Percentiles rank a stretch among this genome's conserved stretches.
Evolutionary conservation across 768 basidiomycete species (phyloP).

Genomic region (Tulasnella sp.): DNA sequence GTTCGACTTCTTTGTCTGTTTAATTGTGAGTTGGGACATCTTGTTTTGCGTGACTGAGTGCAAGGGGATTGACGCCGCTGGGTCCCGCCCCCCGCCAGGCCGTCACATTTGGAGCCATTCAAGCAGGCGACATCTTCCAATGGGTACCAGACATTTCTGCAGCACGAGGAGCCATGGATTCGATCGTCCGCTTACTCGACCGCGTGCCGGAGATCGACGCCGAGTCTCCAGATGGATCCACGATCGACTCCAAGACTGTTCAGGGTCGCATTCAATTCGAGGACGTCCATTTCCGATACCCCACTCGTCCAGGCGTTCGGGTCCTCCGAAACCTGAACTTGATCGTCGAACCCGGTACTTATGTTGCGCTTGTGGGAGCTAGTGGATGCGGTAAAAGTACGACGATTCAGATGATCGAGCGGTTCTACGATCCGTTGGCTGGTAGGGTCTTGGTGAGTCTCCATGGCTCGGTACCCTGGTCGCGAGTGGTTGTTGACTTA

Average conservation of each 20-base stretch:
- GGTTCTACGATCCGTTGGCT: conserved; percentile 44
- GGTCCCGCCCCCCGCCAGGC: conserved; percentile 49
- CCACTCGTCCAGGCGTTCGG: conserved; percentile 44
- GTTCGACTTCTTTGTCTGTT: conserved; percentile 76
- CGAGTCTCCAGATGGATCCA: conserved; percentile 44
- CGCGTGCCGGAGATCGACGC: conserved; percentile 45
- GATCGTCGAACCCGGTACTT: conserved; percentile 37
- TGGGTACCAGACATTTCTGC: conserved; percentile 49
- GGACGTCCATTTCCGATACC: conserved; percentile 48
- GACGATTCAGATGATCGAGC: conserved; percentile 40
- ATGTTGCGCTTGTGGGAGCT: conserved; percentile 42
- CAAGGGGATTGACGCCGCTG: no score
- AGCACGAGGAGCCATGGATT: conserved; percentile 46
- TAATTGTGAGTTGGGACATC: no score
- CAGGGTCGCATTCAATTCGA: conserved; percentile 45
- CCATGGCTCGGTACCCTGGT: no score
- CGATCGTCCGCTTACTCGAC: conserved; percentile 48
- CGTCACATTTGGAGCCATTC: conserved; percentile 74
- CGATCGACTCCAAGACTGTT: conserved; percentile 44
- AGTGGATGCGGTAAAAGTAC: conserved; percentile 40
- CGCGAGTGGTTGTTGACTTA: no score
- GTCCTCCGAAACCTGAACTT: conserved; percentile 42
- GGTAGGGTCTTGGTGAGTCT: no score
- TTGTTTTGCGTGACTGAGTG: no score
- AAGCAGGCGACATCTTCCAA: conserved; percentile 47